Percentiles rank a stretch among this genome's conserved stretches.
phyloP scores from a whole-genome alignment of 2,329 filamentous ascomycete genomes.

The Penicillium sp. region DNA sequence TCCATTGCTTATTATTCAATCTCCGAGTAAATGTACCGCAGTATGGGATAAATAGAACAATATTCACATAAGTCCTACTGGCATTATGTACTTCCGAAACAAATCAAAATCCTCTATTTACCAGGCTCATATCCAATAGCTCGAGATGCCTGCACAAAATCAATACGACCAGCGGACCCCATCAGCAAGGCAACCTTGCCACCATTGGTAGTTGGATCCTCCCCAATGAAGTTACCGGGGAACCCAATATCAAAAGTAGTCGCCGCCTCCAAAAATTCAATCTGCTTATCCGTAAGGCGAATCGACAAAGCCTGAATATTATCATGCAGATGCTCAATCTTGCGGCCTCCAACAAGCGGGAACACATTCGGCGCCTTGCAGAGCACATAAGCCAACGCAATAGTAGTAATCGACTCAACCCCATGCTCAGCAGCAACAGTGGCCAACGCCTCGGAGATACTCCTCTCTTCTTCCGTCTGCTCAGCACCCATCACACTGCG shows the following conservation, averaged over 20 bases:
- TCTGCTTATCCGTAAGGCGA: slow-evolving; percentile 60
- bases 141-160: slow-evolving; percentile 21
- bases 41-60: neutral
- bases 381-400: slow-evolving; percentile 73
- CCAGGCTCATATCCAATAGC: slow-evolving; percentile 24
- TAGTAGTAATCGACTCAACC: slow-evolving; percentile 56
- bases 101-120: slow-evolving; percentile 1
- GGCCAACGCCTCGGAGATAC: slow-evolving; percentile 59
- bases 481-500: slow-evolving; percentile 27
- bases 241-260: slow-evolving; percentile 66
- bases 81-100: neutral
- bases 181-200: slow-evolving; percentile 15
- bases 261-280: slow-evolving; percentile 65
- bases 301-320: slow-evolving; percentile 30
- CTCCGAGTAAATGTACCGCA: neutral
- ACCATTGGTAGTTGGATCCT: slow-evolving; percentile 28
- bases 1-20: neutral
- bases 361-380: slow-evolving; percentile 72
- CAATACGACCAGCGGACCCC: slow-evolving; percentile 14
- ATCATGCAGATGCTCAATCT: slow-evolving; percentile 62
- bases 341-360: slow-evolving; percentile 70
- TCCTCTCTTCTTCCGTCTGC: slow-evolving; percentile 52
- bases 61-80: neutral
- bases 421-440: slow-evolving; percentile 60
- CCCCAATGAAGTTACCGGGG: slow-evolving; percentile 59